Evolutionary conservation across 2,329 filamentous ascomycete genomes (phyloP).

Genomic region (Microdochium nivale): DNA sequence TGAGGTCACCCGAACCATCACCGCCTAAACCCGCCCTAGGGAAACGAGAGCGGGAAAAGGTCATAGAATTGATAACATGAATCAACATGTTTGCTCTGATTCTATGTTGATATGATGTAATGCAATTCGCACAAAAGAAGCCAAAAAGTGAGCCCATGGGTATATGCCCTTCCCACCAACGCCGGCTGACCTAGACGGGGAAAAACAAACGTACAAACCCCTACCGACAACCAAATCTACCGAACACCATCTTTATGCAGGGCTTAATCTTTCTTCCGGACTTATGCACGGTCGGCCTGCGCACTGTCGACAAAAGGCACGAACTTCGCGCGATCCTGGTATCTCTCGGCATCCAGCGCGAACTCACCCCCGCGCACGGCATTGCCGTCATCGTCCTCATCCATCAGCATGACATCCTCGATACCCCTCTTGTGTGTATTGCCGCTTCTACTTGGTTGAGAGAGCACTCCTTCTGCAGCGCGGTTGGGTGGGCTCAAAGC

Average conservation of each 20-base stretch:
- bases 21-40: too few relatives aligned
- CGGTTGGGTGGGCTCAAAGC: conserved; percentile 5
- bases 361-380: not conserved
- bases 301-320: not conserved
- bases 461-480: not conserved
- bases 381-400: conserved; percentile 3
- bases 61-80: too few relatives aligned
- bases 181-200: not conserved
- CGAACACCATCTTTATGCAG: not conserved
- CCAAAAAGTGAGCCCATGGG: not conserved
- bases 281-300: not conserved
- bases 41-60: too few relatives aligned
- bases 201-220: not conserved
- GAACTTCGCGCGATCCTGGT: not conserved
- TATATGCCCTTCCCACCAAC: not conserved
- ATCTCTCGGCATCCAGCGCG: not conserved
- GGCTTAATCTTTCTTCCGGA: not conserved
- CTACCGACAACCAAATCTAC: not conserved
- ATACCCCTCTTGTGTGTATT: conserved; percentile 7
- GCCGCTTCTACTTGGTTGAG: conserved; percentile 4
- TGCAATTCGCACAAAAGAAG: not conserved
- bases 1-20: too few relatives aligned
- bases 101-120: not conserved
- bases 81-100: too few relatives aligned
- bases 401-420: conserved; percentile 5